Conservation (phyloP, 345 rosid species). For the Aquilaria malaccensis region DNA sequence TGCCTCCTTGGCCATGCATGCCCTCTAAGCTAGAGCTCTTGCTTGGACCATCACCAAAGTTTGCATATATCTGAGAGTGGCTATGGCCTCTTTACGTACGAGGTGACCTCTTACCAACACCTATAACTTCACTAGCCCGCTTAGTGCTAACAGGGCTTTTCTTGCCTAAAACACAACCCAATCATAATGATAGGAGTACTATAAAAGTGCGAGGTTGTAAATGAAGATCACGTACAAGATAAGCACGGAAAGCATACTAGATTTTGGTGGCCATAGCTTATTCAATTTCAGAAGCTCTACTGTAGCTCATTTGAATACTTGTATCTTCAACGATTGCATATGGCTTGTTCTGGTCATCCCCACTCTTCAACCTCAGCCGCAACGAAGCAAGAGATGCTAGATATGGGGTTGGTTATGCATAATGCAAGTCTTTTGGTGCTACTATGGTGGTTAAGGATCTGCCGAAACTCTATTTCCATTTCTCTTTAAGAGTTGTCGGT, state of each 20-base stretch:
- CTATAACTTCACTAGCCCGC: conserved; percentile 85
- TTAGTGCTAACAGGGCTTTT: conserved; percentile 79
- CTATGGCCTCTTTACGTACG: conserved; percentile 84
- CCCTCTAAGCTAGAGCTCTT: conserved; percentile 69
- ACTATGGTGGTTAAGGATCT: conserved; percentile 62
- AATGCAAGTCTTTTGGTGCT: conserved; percentile 24
- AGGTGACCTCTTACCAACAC: conserved; percentile 86
- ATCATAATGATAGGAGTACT: not conserved
- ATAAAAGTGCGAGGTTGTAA: not conserved
- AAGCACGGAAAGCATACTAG: conserved; percentile 75
- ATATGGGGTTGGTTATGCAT: conserved; percentile 18
- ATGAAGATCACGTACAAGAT: conserved; percentile 44
- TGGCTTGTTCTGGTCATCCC: conserved; percentile 38
- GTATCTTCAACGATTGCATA: conserved; percentile 52
- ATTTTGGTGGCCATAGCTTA: conserved; percentile 65
- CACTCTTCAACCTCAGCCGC: conserved; percentile 15
- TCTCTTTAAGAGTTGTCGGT: conserved; percentile 69
- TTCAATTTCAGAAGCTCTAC: conserved; percentile 30
- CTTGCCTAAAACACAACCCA: conserved; percentile 52
- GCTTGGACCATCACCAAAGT: conserved; percentile 75
- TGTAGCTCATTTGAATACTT: conserved; percentile 32
- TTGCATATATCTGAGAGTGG: conserved; percentile 85
- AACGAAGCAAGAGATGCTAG: conserved; percentile 11
- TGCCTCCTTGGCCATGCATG: conserved; percentile 41
- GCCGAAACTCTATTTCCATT: conserved; percentile 83